Conservation (phyloP, 306 rosid species). For the Geum urbanum region DNA sequence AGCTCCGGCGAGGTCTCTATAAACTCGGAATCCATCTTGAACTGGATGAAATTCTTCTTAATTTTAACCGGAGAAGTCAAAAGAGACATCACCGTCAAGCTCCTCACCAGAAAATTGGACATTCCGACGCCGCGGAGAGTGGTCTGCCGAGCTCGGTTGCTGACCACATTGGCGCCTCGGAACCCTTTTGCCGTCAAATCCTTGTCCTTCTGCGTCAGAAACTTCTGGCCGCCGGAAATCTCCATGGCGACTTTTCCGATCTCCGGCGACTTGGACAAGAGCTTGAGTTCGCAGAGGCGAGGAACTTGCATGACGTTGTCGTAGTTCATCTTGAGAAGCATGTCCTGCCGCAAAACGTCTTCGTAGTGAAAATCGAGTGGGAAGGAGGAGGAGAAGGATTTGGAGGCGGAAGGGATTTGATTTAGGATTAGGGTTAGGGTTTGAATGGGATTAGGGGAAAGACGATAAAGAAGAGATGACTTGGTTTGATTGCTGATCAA, state of each 20-base stretch:
- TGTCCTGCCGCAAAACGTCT: slow-evolving; percentile 1
- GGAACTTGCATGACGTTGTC: neutral
- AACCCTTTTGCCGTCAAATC: slow-evolving; percentile 6
- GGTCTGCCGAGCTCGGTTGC: slow-evolving; percentile 3
- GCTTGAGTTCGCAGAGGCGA: neutral
- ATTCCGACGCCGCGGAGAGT: neutral
- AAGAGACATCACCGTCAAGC: slow-evolving; percentile 4
- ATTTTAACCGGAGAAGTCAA: neutral
- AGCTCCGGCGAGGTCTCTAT: neutral
- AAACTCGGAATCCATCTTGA: slow-evolving; percentile 4
- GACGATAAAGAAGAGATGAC: neutral
- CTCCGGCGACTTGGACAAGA: neutral
- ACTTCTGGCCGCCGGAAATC: slow-evolving; percentile 5
- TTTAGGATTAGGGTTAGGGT: slow-evolving; percentile 3
- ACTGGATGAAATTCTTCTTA: neutral
- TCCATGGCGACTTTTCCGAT: slow-evolving; percentile 1
- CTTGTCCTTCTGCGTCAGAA: slow-evolving; percentile 6
- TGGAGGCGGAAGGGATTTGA: neutral
- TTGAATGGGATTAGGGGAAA: neutral
- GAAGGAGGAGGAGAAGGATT: slow-evolving; percentile 8
- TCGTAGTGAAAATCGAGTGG: slow-evolving; percentile 9
- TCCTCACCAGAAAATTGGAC: slow-evolving; percentile 1
- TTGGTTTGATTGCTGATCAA: neutral
- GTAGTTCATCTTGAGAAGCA: slow-evolving; percentile 13
- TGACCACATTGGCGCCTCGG: neutral